Conservation (phyloP, 352 stramenopile genomes). For the Globisporangium apiculatum region DNA sequence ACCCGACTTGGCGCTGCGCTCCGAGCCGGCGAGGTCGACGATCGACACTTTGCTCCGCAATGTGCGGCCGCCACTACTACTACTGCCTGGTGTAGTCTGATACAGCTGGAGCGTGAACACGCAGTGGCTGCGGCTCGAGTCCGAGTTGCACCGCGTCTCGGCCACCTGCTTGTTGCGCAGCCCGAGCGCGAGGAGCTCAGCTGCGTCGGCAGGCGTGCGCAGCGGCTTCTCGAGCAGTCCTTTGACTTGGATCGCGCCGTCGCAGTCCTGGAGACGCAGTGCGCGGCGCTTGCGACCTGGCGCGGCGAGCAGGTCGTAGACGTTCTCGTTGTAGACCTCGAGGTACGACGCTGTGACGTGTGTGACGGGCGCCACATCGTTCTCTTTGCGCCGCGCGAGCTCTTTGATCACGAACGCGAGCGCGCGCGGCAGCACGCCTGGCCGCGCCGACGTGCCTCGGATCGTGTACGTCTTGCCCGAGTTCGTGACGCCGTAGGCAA, state of each 20-base stretch:
- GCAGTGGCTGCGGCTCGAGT: slow-evolving; percentile 89
- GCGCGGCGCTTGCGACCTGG: slow-evolving; percentile 48
- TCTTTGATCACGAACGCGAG: slow-evolving; percentile 66
- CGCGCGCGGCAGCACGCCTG: slow-evolving; percentile 80
- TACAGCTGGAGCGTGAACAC: slow-evolving; percentile 86
- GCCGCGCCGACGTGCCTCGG: slow-evolving; percentile 75
- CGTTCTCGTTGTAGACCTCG: slow-evolving; percentile 98
- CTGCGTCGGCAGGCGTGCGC: slow-evolving; percentile 52
- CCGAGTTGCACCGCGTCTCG: slow-evolving; percentile 85
- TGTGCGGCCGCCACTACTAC: slow-evolving; percentile 11
- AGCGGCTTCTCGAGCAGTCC: slow-evolving; percentile 68
- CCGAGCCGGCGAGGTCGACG: slow-evolving; percentile 91
- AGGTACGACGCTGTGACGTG: slow-evolving; percentile 90
- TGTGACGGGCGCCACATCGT: slow-evolving; percentile 27
- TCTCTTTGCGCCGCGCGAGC: slow-evolving; percentile 42
- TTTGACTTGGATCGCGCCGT: slow-evolving; percentile 86
- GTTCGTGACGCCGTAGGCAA: slow-evolving; percentile 98
- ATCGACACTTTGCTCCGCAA: slow-evolving; percentile 80
- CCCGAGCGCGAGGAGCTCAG: slow-evolving; percentile 66
- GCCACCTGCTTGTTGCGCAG: slow-evolving; percentile 72
- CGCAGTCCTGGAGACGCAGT: slow-evolving; percentile 72
- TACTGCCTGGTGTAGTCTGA: slow-evolving; percentile 8
- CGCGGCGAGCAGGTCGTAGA: slow-evolving; percentile 92
- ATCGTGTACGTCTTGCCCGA: slow-evolving; percentile 99
- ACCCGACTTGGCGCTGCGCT: slow-evolving; percentile 67